A percentile compares a stretch with the other conserved stretches of the same genome.
These are phyloP conservation scores for Cytospora leucostoma DNA, from an alignment of 2,329 filamentous ascomycete species.

Conservation along the genomic window DNA sequence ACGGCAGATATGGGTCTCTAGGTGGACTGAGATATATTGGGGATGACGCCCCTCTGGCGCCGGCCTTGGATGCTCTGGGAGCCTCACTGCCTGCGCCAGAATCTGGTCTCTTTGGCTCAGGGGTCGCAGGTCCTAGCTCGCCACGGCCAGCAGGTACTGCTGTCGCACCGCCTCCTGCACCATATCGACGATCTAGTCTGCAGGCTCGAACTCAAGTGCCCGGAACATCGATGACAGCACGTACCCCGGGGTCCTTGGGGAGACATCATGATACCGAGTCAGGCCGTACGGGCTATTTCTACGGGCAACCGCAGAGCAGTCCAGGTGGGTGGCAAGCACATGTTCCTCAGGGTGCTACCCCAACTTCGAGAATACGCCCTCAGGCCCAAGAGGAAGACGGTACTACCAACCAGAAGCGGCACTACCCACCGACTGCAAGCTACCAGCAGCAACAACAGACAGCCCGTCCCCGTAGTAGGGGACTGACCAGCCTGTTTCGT, in stretches of 20 bases:
- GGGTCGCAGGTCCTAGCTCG: constrained; percentile 33
- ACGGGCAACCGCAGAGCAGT: constrained; percentile 3
- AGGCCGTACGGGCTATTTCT: constrained; percentile 23
- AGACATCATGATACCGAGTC: constrained; percentile 30
- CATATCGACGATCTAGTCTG: constrained; percentile 56
- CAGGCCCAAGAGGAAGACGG: constrained; percentile 38
- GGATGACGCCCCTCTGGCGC: constrained; percentile 35
- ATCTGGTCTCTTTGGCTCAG: constrained; percentile 40
- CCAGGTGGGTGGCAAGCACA: constrained; percentile 4
- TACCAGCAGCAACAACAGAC: constrained; percentile 36
- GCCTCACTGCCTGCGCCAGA: constrained; percentile 48
- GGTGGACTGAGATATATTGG: constrained; percentile 39
- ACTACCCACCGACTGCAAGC: constrained; percentile 28
- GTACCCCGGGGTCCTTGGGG: constrained; percentile 28
- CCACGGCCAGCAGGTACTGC: constrained; percentile 30
- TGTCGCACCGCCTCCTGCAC: constrained; percentile 47
- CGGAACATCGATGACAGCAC: constrained; percentile 24
- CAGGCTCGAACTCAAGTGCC: constrained; percentile 46
- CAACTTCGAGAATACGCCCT: constrained; percentile 28
- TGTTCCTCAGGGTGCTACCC: constrained; percentile 7
- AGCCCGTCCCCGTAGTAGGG: constrained; percentile 22
- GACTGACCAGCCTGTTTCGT: constrained; percentile 25
- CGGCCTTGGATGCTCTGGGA: constrained; percentile 47
- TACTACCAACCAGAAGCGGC: constrained; percentile 30
- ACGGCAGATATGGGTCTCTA: constrained; percentile 48